Evolutionary conservation across 2,329 filamentous ascomycete genomes (phyloP), one percentile per base, ranked within the genome.

Genomic region (Pyrenochaeta sp.): DNA sequence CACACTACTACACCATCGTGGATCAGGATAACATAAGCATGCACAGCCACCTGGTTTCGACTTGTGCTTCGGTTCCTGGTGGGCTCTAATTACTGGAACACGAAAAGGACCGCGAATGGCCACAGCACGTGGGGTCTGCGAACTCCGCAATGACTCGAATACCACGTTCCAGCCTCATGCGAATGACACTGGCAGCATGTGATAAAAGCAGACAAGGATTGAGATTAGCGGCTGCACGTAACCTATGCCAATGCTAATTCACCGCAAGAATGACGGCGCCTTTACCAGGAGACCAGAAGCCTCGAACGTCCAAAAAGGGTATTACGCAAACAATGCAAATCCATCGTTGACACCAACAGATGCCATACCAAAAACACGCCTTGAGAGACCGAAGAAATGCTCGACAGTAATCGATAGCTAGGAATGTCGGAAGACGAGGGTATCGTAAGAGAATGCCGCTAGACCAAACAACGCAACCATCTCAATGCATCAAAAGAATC

Each of bases 321-420:
- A 59, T 61, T 56, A 58, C 52, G 50, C 58, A 54, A 54, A 47
- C 45, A 53, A 43, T 55, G 34, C 44, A 36, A 13, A 36, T 10
- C 32, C 8, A 9, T 36, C 32, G 32, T 4, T 3, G 19, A 36
- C 32, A 9, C 32, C 7, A 15, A 25, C 36, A 7, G 7, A 42
- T 34, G 34, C 46, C 8, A n/a, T 19, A 8, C 36, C 36, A 22
- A 19, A 32, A 10, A 8, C 22, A 30, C 45, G 30, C 45, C 45
- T 5, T 19, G 8, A 19, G 27, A 47, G 10, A 34, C n/a, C 12
- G 2, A 5, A 47, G 30, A 9, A 32, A 47, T 47, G 45, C 45
- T 47, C 19, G 15, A 47, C 6, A n/a, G 12, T 12, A 19, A 22
- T 30, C n/a, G 45, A 28, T 7, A 15, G n/a, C 12, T 7, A 34